Base-by-base conservation (phyloP, 176 grass and related monocot genomes). In the Oryza australiensis region DNA sequence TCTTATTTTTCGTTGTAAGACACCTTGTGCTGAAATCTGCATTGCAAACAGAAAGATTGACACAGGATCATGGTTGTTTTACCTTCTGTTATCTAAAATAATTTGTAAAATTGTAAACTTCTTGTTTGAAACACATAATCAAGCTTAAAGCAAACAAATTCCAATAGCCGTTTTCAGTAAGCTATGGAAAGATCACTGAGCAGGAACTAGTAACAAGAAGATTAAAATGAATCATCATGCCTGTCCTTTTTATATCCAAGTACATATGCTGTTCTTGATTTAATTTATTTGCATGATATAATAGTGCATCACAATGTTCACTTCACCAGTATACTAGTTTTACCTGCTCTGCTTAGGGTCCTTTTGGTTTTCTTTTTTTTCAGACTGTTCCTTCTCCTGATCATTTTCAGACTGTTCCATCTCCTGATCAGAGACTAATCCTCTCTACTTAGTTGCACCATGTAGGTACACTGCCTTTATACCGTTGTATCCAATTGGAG, bases 381-480 rank as follows among this genome's bases (percentile, higher is more conserved):
- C 12, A 1, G 26, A 49, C 5, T n/a, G 29, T 29, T 29, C 29
- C 29, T 29, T 29, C 29, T 29, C 29, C 29, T 29, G 29, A 29
- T 29, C 29, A 29, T 27, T 75, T 70, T 40, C 12, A 1, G 22
- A 26, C 4, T 18, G 3, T 7, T 81, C 32, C 42, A 26, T 55
- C 8, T 64, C 62, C 18, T 57, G 2, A 27, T 55, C 1, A 55
- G 65, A 20, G 2, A 27, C 18, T 24, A 68, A 71, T 22, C 15
- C 5, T 6, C 2, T 40, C 70, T 12, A 73, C 0, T 33, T 65
- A 18, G 45, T 35, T 15, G 22, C 9, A 26, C 7, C 41, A 0
- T 88, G 73, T 82, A 98, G 95, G 88, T 93, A 98, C 87, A 95
- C 95, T 70, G 95, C 92, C 66, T 98, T 98, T 84, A 95, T 98